Base-by-base conservation (phyloP, 768 basidiomycete species). In the Boletus eberwhitei region DNA sequence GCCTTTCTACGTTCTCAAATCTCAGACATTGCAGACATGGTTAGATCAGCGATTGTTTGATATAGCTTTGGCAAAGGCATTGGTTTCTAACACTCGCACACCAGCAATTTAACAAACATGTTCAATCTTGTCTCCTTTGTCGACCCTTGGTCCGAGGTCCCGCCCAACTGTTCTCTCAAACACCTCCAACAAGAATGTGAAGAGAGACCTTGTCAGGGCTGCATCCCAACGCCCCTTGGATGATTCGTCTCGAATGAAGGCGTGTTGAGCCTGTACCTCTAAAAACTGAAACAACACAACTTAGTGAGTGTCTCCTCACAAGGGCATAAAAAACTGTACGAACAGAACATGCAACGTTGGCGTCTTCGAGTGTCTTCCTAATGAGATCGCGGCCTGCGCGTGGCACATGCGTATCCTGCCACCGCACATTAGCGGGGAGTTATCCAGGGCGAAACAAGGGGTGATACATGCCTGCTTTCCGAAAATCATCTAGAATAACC, bases 171-270 rank as follows among this genome's bases (percentile, higher is more conserved):
- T 93, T 60, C 96, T 80, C 58, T 90, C 92, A 60, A 98, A 98
- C 11, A 95, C 84, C 67, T 98, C 95, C 79, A 98, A 78, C 91
- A 97, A 89, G 71, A 87, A 90, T 2, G 74, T 73, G 68, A 94
- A 94, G 32, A 93, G 67, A 21, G 86, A 86, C 47, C 82, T 78
- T 0, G 90, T 93, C 48, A 98, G 74, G 0, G 94, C 94, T 8
- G 93, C 93, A 64, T 98, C 96, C 93, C 93, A 98, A 50, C 96
- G 82, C 2, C 93, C 95, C 69, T 97, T 98, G 31, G 88, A 91
- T 8, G 82, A 80, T 63, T 94, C 92, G 68, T 96, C 94, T 6
- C 95, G 85, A 57, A 98, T 87, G 72, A 98, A 98, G 4, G 96
- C 96, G 61, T 98, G 95, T 64, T 98, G 95, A 0, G 95, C 96